Conservation (phyloP, 805 yeast genomes). For the Maudiozyma barnettii region DNA sequence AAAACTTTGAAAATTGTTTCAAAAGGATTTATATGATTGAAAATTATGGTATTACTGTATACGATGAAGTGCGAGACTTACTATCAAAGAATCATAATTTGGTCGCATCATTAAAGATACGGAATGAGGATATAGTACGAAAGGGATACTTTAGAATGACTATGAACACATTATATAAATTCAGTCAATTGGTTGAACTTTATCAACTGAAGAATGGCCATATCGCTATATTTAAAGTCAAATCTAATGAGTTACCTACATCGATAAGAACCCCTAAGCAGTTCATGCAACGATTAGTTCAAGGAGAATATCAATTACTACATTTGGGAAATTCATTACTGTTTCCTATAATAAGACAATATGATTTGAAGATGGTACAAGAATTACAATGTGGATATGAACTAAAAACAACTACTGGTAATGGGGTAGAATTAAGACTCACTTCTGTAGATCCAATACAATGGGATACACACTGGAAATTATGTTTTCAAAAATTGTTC, state of each 20-base stretch:
- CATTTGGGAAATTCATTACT: slow-evolving; percentile 20
- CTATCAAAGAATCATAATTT: slow-evolving; percentile 13
- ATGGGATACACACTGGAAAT: slow-evolving; percentile 24
- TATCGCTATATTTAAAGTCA: slow-evolving; percentile 20
- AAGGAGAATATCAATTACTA: slow-evolving; percentile 8
- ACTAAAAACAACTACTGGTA: slow-evolving; percentile 16
- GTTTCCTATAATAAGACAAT: slow-evolving; percentile 18
- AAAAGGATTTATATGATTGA: slow-evolving; percentile 6
- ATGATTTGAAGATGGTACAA: slow-evolving; percentile 12
- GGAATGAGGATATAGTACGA: slow-evolving; percentile 8
- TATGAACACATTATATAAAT: slow-evolving; percentile 8
- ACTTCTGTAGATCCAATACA: slow-evolving; percentile 13
- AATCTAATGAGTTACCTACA: slow-evolving; percentile 12
- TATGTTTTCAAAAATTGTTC: slow-evolving; percentile 11
- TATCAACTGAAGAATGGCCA: slow-evolving; percentile 14
- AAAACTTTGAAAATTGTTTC: slow-evolving; percentile 9
- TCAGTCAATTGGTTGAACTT: slow-evolving; percentile 15
- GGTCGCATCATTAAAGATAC: slow-evolving; percentile 14
- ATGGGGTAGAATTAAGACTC: slow-evolving; percentile 10
- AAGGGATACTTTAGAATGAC: slow-evolving; percentile 17
- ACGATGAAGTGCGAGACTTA: slow-evolving; percentile 19
- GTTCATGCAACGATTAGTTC: slow-evolving; percentile 7
- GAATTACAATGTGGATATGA: slow-evolving; percentile 6
- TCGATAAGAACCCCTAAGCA: background rate
- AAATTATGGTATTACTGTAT: slow-evolving; percentile 8